Evolutionary conservation across 768 basidiomycete genomes (phyloP), one percentile per base, ranked within the genome.

Genomic region (Pholiota conissans): DNA sequence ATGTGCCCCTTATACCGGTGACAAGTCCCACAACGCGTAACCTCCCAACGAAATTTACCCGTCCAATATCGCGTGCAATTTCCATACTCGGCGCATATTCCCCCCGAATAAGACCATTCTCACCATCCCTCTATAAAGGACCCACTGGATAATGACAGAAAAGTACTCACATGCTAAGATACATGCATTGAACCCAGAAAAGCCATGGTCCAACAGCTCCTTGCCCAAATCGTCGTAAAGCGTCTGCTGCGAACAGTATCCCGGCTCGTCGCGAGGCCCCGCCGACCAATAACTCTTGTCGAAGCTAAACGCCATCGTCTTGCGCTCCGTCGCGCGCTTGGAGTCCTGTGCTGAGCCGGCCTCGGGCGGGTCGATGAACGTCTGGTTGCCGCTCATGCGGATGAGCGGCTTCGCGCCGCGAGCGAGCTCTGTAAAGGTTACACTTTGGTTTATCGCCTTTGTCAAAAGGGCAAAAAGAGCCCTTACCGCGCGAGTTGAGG

Each of bases 221-320:
- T 89, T 90, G 40, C 96, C 96, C 32, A 98, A 72, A 76, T 98
- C 96, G 63, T 94, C 86, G 73, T 93, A 98, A 57, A 98, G 77
- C 0, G 95, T 98, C 71, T 96, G 88, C 67, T 99, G 96, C 3
- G 90, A 93, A 63, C 94, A 95, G 69, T 98, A 98, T 13, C 81
- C 79, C 0, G 92, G 89, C 56, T 97, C 96, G 67, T 95, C 91
- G 65, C 91, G 81, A 9, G 90, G 81, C 0, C 95, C 93, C 13
- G 94, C 94, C 37, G 93, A 95, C 95, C 95, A 96, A 73, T 98
- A 98, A 54, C 90, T 91, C 81, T 95, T 96, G 82, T 98, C 96
- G 64, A 98, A 98, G 61, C 90, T 89, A 73, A 98, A 98, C 0
- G 83, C 73, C 85, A 95, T 90, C 5, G 87, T 83, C 77, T 91